Base-by-base conservation (phyloP, 345 rosid species). In the Sonneratia alba region DNA sequence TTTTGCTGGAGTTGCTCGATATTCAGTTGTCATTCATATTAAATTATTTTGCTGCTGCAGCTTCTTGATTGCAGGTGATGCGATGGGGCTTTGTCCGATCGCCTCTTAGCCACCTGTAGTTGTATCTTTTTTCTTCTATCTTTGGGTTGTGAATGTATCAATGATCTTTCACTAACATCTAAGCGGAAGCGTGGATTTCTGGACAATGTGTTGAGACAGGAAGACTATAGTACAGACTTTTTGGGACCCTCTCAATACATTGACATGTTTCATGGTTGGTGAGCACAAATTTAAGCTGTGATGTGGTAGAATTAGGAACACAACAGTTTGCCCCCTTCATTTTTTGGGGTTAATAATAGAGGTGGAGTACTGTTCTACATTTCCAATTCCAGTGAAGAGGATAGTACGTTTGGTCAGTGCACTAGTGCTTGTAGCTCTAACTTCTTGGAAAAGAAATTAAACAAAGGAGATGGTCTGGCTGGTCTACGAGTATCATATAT, bases 41-140 rank as follows among this genome's bases (percentile, higher is more conserved):
- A 3, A 21, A 21, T 32, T 61, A 11, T 61, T 24, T 10, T 61
- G 37, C 37, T 61, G 37, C 48, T 62, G 56, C 74, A 71, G 74
- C 74, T 71, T 71, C 68, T 62, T 71, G 74, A 63, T 71, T n/a
- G 57, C 22, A 43, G 38, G 55, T 19, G 68, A 24, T 7, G 55
- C 21, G 68, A 24, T 7, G 56, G 19, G 40, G 57, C 74, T 61
- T 47, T 0, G 56, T 37, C 19, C 0, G 68, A 62, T 13, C 68
- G 24, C 22, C 19, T 0, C 21, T 48, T 45, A 61, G 45, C 45
- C 63, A 61, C 7, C 37, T 61, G 16, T 27, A 61, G 37, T 24
- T 24, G 18, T 24, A 61, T 61, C 12, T 32, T 32, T 2, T 56
- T 16, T 53, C n/a, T 53, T 53, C 14, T 0, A 16, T 7, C 21